Evolutionary conservation across 2,329 filamentous ascomycete species (phyloP), one percentile per base, ranked within the genome.

Genomic region (Diplodia corticola): DNA sequence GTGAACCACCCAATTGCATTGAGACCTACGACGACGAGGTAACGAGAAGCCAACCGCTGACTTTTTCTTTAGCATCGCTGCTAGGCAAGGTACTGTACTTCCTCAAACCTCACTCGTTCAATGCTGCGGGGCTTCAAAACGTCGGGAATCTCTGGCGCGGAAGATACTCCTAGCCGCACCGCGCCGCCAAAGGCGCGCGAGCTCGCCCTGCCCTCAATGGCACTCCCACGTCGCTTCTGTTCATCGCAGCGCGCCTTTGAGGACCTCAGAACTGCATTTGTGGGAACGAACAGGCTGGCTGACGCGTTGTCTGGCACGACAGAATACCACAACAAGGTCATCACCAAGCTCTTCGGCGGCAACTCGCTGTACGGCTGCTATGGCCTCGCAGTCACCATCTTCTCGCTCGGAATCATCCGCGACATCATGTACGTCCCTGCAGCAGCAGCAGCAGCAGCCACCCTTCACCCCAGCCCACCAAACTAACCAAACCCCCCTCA

Each of bases 311-410:
- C n/a, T 20, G 17, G 15, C 13, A 1, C 13, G 24, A 33, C 44
- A 94, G 95, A 99, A 82, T 98, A 98, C 82, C 90, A 89, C 80
- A 93, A 91, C 79, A 93, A 93, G 77, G 82, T 92, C 77, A 86
- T 99, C 69, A 97, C 94, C 70, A 92, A 90, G 76, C 85, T 95
- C 69, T 96, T 96, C 73, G 87, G 89, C 69, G 91, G 93, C 70
- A 90, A 89, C 73, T 85, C 90, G 26, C 89, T 89, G 71, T 81
- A 86, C 69, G 95, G 91, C 71, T 98, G 94, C 86, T 99, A 99
- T 79, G 89, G 85, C 70, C 90, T 99, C 67, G 95, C 93, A 67
- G 83, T 88, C 67, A 88, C 89, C 72, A 99, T 99, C 80, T 99
- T 99, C 86, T 88, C 87, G 33, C 86, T 99, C 59, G 95, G 95